Percentiles rank a stretch among this genome's conserved stretches.
Conservation (phyloP, 2,329 filamentous ascomycete genomes). For the Rutstroemia sp. region DNA sequence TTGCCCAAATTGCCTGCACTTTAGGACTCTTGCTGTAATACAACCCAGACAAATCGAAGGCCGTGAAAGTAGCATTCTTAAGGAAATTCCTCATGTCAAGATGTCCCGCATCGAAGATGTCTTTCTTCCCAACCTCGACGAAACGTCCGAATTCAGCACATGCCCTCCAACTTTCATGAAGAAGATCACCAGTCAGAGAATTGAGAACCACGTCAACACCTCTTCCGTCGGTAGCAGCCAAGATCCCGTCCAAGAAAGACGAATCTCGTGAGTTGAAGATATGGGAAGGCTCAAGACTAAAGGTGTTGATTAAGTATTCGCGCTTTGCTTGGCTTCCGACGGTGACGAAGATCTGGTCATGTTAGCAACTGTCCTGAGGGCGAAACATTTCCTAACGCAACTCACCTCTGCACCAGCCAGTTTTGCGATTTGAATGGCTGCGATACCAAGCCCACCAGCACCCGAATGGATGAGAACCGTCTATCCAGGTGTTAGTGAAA, state of each 20-base stretch:
- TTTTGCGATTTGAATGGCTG: constrained; percentile 16
- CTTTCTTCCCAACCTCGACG: constrained; percentile 32
- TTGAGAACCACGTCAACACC: constrained; percentile 26
- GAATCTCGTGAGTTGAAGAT: constrained; percentile 13
- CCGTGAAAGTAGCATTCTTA: constrained; percentile 13
- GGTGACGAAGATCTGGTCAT: constrained; percentile 19
- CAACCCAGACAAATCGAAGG: constrained; percentile 10
- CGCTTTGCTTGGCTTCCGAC: constrained; percentile 9
- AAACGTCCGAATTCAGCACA: constrained; percentile 31
- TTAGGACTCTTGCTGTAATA: neutral
- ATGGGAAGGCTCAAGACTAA: neutral
- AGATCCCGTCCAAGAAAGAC: constrained; percentile 20
- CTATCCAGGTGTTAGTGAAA: neutral
- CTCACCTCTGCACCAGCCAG: constrained; percentile 8
- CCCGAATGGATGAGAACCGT: constrained; percentile 17
- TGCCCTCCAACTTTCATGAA: constrained; percentile 26
- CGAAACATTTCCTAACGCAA: neutral
- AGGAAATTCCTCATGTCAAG: constrained; percentile 25
- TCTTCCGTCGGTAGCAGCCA: constrained; percentile 12
- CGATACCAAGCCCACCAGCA: constrained; percentile 14
- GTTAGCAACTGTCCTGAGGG: neutral
- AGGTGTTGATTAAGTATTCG: constrained; percentile 13
- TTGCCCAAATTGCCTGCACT: too few relatives aligned
- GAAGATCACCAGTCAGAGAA: constrained; percentile 18
- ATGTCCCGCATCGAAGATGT: constrained; percentile 15